Percentiles rank a stretch among this genome's conserved stretches.
phyloP scores from a whole-genome alignment of 306 rosid genomes.

The Neltuma alba region DNA sequence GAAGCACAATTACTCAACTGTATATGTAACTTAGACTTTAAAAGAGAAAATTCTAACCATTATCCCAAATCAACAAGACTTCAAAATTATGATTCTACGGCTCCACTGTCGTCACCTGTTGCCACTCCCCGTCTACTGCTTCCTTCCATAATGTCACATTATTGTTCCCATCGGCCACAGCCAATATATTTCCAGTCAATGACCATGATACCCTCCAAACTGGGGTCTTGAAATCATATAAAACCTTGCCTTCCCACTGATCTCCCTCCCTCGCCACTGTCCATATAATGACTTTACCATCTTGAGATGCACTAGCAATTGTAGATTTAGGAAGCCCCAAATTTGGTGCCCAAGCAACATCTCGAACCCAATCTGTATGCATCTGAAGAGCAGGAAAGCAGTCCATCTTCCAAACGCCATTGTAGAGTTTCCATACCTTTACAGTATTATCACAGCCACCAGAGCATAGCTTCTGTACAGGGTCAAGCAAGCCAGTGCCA shows the following conservation, averaged over 20 bases:
- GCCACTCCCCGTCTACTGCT: conserved; percentile 89
- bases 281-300: conserved; percentile 85
- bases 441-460: conserved; percentile 92
- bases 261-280: conserved; percentile 83
- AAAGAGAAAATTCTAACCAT: conserved; percentile 43
- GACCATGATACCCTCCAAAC: conserved; percentile 95
- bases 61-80: conserved; percentile 36
- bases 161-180: conserved; percentile 88
- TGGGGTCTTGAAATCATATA: conserved; percentile 77
- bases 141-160: conserved; percentile 85
- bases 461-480: conserved; percentile 84
- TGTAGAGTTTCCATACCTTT: conserved; percentile 76
- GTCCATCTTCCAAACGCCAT: conserved; percentile 90
- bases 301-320: conserved; percentile 82
- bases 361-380: conserved; percentile 90
- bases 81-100: conserved; percentile 51
- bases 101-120: conserved; percentile 83
- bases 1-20: conserved; percentile 40
- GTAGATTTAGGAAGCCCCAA: conserved; percentile 90
- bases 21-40: conserved; percentile 36
- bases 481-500: conserved; percentile 76
- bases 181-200: conserved; percentile 80
- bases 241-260: conserved; percentile 82
- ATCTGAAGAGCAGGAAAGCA: conserved; percentile 85
- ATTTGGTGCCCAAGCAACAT: conserved; percentile 93